Percentiles rank a stretch among this genome's conserved stretches.
These are phyloP conservation scores for Solanum arcanum DNA, from an alignment of 257 asterid genomes.

Conservation along the genomic window DNA sequence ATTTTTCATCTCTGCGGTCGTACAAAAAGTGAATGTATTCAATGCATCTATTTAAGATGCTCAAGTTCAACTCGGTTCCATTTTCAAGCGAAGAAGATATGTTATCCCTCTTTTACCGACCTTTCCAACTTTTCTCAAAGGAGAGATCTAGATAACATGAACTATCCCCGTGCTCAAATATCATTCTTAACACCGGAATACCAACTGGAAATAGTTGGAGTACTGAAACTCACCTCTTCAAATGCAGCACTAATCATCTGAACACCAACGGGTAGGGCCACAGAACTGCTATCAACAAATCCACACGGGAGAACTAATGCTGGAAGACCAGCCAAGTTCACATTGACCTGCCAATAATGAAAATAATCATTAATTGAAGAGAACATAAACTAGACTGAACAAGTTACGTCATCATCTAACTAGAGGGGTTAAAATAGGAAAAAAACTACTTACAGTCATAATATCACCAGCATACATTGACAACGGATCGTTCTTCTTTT, in stretches of 20 bases:
- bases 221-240: constrained; percentile 42
- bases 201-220: not conserved
- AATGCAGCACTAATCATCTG: constrained; percentile 96
- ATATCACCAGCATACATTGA: constrained; percentile 99
- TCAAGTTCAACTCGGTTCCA: not conserved
- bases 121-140: not conserved
- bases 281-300: constrained; percentile 44
- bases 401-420: not conserved
- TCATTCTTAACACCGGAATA: not conserved
- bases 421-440: not conserved
- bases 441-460: constrained; percentile 68
- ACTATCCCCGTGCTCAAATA: not conserved
- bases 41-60: not conserved
- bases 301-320: constrained; percentile 99
- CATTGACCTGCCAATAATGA: constrained; percentile 60
- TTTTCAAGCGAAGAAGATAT: not conserved
- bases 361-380: not conserved
- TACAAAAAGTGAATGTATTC: not conserved
- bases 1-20: not conserved
- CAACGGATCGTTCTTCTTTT: constrained; percentile 95
- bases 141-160: not conserved
- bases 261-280: constrained; percentile 66
- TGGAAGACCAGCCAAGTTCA: constrained; percentile 95
- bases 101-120: not conserved
- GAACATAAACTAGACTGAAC: not conserved